Conservation (phyloP, 2,329 filamentous ascomycete genomes). For the Aaosphaeria pasadenensis region DNA sequence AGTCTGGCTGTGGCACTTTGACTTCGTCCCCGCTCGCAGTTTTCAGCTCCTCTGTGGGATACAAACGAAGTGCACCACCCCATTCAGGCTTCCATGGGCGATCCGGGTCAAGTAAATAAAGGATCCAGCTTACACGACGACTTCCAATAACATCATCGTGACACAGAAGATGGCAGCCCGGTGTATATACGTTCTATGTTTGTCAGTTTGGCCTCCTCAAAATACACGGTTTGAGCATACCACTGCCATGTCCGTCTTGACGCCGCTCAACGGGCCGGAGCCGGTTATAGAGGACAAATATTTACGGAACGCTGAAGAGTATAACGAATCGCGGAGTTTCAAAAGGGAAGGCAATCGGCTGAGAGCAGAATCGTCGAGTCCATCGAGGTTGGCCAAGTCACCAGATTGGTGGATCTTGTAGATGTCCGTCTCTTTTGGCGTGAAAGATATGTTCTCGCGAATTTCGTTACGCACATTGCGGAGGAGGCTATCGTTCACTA, state of each 20-base stretch:
- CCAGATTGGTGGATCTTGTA: constrained; percentile 99
- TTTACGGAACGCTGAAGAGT: constrained; percentile 83
- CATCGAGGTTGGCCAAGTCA: constrained; percentile 93
- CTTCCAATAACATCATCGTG: constrained; percentile 99
- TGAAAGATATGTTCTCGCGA: constrained; percentile 87
- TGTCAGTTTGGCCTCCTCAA: constrained; percentile 6
- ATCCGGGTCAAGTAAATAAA: constrained; percentile 93
- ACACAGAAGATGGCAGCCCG: constrained; percentile 90
- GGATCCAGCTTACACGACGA: constrained; percentile 90
- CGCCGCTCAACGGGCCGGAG: constrained; percentile 81
- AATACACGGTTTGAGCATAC: constrained; percentile 13
- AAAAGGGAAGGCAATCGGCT: constrained; percentile 86
- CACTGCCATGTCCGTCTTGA: constrained; percentile 98
- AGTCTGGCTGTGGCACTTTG: constrained; percentile 76
- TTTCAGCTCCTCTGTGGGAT: constrained; percentile 64
- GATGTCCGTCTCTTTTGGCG: constrained; percentile 97
- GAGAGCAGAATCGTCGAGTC: constrained; percentile 81
- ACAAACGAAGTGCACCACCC: constrained; percentile 89
- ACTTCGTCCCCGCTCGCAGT: constrained; percentile 71
- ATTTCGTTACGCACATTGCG: constrained; percentile 87
- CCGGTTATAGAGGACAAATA: constrained; percentile 85
- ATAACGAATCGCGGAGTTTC: constrained; percentile 87
- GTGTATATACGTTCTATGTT: constrained; percentile 79
- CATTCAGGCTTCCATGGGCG: constrained; percentile 85
- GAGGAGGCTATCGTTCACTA: constrained; percentile 79